A percentile compares a stretch with the other conserved stretches of the same genome.
Evolutionary conservation across 805 yeast genomes (phyloP).

Genomic region (Saccharomycopsis fibuligera): DNA sequence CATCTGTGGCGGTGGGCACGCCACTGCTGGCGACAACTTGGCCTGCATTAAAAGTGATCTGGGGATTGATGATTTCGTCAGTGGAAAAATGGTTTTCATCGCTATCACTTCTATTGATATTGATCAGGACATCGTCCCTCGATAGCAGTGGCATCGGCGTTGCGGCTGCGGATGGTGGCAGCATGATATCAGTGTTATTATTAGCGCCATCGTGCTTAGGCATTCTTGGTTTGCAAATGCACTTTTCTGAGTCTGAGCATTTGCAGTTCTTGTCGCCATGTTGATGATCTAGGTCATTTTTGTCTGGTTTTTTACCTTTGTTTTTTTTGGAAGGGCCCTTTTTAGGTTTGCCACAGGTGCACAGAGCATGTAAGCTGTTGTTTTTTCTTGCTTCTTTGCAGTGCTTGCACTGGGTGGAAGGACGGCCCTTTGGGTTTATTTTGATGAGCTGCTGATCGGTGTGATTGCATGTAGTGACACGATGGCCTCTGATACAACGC

Average conservation of each 20-base stretch:
- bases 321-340: constrained; percentile 29
- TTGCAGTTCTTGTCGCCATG: constrained; percentile 29
- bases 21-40: neutral
- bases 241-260: constrained; percentile 26
- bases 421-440: constrained; percentile 96
- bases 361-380: constrained; percentile 58
- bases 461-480: constrained; percentile 92
- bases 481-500: constrained; percentile 91
- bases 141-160: too few relatives aligned
- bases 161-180: neutral
- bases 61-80: neutral
- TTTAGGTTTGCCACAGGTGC: constrained; percentile 62
- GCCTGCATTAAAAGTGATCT: neutral
- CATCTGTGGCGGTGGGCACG: neutral
- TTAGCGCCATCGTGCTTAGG: neutral
- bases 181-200: neutral
- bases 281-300: constrained; percentile 23
- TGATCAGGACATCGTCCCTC: too few relatives aligned
- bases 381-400: constrained; percentile 70
- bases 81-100: too few relatives aligned
- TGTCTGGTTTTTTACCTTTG: constrained; percentile 23
- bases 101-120: too few relatives aligned
- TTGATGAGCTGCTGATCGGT: constrained; percentile 83
- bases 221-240: constrained; percentile 18
- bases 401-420: constrained; percentile 84